Conservation (phyloP, 495 filamentous ascomycete genomes). For the Xylaria castorea region DNA sequence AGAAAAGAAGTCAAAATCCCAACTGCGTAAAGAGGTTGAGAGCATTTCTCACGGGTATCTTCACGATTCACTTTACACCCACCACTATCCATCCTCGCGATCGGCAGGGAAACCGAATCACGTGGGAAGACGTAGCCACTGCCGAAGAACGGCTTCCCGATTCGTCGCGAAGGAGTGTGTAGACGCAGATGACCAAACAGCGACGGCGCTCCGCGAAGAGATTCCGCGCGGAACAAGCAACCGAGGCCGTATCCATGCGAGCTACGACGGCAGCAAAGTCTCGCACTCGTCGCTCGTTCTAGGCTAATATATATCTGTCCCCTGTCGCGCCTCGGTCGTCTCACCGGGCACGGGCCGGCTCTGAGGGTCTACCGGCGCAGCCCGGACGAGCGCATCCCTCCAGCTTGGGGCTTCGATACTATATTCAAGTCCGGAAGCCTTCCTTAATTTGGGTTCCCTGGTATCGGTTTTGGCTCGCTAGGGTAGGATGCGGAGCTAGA, state of each 20-base stretch:
- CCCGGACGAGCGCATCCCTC: slow-evolving; percentile 25
- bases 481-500: slow-evolving; percentile 23
- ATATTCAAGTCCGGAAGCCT: slow-evolving; percentile 15
- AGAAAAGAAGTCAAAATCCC: slow-evolving; percentile 31
- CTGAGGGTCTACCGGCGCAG: slow-evolving; percentile 27
- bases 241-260: slow-evolving; percentile 29
- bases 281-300: not conserved
- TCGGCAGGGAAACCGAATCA: slow-evolving; percentile 7
- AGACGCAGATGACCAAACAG: too few relatives aligned
- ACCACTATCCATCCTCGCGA: too few relatives aligned
- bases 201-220: slow-evolving; percentile 26
- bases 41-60: slow-evolving; percentile 39
- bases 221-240: slow-evolving; percentile 27
- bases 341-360: not conserved
- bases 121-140: slow-evolving; percentile 36
- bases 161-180: not conserved
- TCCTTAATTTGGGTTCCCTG: not conserved
- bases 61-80: slow-evolving; percentile 31
- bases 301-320: not conserved
- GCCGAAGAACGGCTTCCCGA: slow-evolving; percentile 31
- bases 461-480: too few relatives aligned
- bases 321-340: not conserved
- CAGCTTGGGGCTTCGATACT: not conserved
- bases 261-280: slow-evolving; percentile 32
- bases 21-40: slow-evolving; percentile 30